Evolutionary conservation across 192 early-diverging fungal genomes (phyloP), one percentile per base, ranked within the genome.

Genomic region (Backusella psychrophila): DNA sequence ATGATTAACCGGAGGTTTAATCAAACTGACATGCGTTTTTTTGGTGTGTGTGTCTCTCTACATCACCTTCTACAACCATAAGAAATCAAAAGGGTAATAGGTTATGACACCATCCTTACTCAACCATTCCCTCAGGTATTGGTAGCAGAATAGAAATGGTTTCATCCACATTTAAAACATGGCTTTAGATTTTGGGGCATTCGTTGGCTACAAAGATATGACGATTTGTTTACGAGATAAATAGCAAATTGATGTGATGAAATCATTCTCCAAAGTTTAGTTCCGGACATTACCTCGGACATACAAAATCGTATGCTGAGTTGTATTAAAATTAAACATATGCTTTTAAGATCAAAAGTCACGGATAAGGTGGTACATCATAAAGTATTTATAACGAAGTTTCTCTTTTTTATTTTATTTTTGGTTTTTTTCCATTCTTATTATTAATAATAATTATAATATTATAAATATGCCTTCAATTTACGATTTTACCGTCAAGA

Each of bases 401-500:
- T 49, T 49, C 46, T 44, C 14, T 49, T 34, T 39, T 39, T 38
- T 38, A 9, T 38, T 7, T 35, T 53, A 29, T 72, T 8, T 23
- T 0, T 9, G 31, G 21, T 11, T 56, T 36, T 35, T 56, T 21
- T 72, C n/a, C n/a, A 21, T 56, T 35, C 35, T 35, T 19, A 52
- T 49, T 35, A 53, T 1, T 52, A 69, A 14, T 38, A 35, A 69
- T 35, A 49, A 19, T 49, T 39, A 39, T 39, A 39, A 71, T 44
- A 71, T 15, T 15, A 49, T 33, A 66, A 78, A 77, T 6, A 75
- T 75, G 74, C 65, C 71, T 17, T 53, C 71, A 59, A 36, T 80
- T 38, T 80, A 77, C 75, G 79, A 80, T 77, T 80, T 77, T 38
- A 76, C 26, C 11, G 63, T 80, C 3, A 80, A 75, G 33, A 36